Base-by-base conservation (phyloP, 2,329 filamentous ascomycete species). In the Apiospora malaysiana region DNA sequence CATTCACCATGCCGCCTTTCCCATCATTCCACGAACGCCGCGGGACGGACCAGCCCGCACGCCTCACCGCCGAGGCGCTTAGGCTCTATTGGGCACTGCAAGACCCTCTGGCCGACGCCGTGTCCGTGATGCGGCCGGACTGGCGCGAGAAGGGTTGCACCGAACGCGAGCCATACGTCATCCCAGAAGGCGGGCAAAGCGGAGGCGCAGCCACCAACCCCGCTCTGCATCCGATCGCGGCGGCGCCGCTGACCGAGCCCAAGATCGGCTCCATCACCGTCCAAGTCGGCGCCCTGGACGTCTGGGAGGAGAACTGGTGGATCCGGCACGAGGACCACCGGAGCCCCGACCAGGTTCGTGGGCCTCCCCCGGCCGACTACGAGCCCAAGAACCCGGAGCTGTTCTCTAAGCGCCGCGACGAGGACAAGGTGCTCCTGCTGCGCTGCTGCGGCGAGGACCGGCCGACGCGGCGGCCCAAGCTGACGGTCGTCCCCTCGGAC, bases 231-330 rank as follows among this genome's bases (percentile, higher is more conserved):
- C 16, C 59, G n/a, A 66, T 66, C 63, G 40, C 63, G 32, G 37
- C 32, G 32, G 40, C 63, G 21, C 14, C 63, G 3, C 37, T 66
- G 21, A 66, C 63, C 18, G 63, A 66, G 63, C 63, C 63, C 63
- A 66, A 66, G 63, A 43, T 66, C 63, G 32, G 63, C 63, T 42
- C 63, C 63, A 42, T 66, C 37, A 43, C 63, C 21, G 63, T 66
- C 63, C 5, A 5, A 1, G 63, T 43, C 37, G 21, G 5, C 32
- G 63, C 32, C 18, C 63, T 66, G 5, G 63, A 66, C 37, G 14
- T 18, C 5, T 66, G 63, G 32, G 63, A 66, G 37, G 21, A 66
- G 63, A 10, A 23, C 18, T 66, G 63, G 63, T 25, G 21, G 16
- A 18, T n/a, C 16, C 18, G n/a, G 32, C 63, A 66, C 63, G 37